A percentile compares a stretch with the other conserved stretches of the same genome.
These are phyloP conservation scores for Plantago ovata DNA, from an alignment of 257 asterid species.

Conservation along the genomic window DNA sequence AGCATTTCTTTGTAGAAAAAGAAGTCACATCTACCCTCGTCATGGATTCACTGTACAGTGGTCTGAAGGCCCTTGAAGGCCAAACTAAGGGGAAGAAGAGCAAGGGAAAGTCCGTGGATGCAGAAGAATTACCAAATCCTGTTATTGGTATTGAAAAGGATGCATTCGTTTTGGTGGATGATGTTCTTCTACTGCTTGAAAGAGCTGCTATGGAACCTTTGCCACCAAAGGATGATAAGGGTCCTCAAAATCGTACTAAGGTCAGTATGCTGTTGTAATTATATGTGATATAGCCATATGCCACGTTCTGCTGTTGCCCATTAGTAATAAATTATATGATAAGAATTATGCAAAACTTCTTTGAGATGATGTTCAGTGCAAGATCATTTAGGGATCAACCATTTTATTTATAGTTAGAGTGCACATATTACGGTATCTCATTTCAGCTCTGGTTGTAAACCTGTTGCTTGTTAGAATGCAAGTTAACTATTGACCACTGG, in stretches of 20 bases:
- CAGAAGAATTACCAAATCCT: constrained; percentile 62
- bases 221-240: constrained; percentile 95
- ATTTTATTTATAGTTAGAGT: no score
- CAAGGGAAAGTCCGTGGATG: constrained; percentile 50
- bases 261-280: constrained; percentile 31
- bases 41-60: constrained; percentile 95
- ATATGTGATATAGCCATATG: not conserved
- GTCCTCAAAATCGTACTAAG: constrained; percentile 93
- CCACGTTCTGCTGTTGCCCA: no score
- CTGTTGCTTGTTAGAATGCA: no score
- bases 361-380: no score
- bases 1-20: constrained; percentile 87
- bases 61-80: constrained; percentile 85
- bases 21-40: constrained; percentile 96
- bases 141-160: constrained; percentile 67
- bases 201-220: constrained; percentile 87
- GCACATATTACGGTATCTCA: no score
- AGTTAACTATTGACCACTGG: no score
- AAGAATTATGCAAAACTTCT: no score
- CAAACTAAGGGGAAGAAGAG: constrained; percentile 60
- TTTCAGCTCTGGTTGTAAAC: no score
- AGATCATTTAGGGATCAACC: no score
- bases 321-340: no score
- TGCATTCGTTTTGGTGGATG: constrained; percentile 77
- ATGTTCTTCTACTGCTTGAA: constrained; percentile 77